These are phyloP conservation scores for Oryza meyeriana DNA, from an alignment of 176 grass and related monocot species.

Conservation along the genomic window DNA sequence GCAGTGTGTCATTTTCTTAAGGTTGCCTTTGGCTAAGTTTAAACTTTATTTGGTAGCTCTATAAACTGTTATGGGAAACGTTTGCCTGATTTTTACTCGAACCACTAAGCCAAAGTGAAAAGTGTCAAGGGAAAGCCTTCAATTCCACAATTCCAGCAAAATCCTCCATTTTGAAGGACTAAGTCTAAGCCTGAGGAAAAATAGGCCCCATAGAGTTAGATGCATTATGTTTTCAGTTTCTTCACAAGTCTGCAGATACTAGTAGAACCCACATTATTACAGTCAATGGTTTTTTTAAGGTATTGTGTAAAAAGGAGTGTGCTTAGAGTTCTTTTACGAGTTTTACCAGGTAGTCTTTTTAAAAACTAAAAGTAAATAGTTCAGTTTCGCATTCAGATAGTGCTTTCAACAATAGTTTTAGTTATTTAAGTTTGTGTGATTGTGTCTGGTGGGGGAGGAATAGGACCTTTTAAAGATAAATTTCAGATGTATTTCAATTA, in stretches of 20 bases:
- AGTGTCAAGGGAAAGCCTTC: not conserved
- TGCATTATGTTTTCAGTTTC: not conserved
- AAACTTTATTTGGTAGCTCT: not conserved
- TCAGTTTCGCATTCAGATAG: too few relatives aligned
- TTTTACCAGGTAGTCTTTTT: not conserved
- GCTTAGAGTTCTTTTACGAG: not conserved
- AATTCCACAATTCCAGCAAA: not conserved
- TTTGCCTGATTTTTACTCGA: not conserved
- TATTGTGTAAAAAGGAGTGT: not conserved
- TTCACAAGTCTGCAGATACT: not conserved
- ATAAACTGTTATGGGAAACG: not conserved
- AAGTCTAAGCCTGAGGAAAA: not conserved
- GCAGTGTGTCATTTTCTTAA: not conserved
- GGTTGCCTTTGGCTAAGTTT: not conserved
- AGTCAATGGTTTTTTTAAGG: not conserved
- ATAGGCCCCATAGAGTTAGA: not conserved
- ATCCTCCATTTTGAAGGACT: not conserved
- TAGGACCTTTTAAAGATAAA: not conserved
- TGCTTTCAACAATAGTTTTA: not conserved
- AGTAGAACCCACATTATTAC: not conserved
- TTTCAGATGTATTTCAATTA: not conserved
- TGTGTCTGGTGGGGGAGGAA: not conserved
- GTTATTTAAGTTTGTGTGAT: not conserved
- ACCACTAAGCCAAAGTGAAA: not conserved
- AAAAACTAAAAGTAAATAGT: too few relatives aligned